Evolutionary conservation across 805 yeast genomes (phyloP).

Genomic region (Nakazawaea ishiwadae): DNA sequence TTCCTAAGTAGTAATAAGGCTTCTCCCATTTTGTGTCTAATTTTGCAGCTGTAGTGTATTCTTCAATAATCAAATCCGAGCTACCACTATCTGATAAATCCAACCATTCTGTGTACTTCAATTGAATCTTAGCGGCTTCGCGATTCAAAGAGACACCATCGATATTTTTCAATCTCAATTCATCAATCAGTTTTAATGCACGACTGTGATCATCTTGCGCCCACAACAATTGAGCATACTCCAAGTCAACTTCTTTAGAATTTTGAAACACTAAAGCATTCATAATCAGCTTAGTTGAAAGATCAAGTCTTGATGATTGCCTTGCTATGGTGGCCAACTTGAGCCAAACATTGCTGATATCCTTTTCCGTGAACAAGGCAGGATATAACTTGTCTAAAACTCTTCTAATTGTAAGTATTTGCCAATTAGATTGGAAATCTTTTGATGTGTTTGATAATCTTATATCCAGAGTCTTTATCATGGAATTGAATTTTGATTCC

Average conservation of each 20-base stretch:
- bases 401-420: constrained; percentile 54
- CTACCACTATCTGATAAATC: constrained; percentile 82
- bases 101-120: constrained; percentile 84
- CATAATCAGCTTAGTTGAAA: constrained; percentile 65
- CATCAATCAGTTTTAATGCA: constrained; percentile 51
- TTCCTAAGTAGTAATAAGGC: constrained; percentile 76
- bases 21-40: constrained; percentile 64
- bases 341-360: constrained; percentile 49
- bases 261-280: constrained; percentile 42
- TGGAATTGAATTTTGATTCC: constrained; percentile 11
- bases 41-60: constrained; percentile 56
- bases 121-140: constrained; percentile 41
- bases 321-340: constrained; percentile 62
- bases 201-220: constrained; percentile 82
- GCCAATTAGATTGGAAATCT: constrained; percentile 57
- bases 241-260: constrained; percentile 53
- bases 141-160: constrained; percentile 6
- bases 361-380: constrained; percentile 17
- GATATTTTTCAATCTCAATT: not conserved
- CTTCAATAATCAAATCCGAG: constrained; percentile 63
- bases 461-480: constrained; percentile 14
- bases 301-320: constrained; percentile 60
- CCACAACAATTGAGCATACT: constrained; percentile 83
- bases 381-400: constrained; percentile 26
- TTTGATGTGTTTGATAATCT: constrained; percentile 34